Evolutionary conservation across 306 rosid genomes (phyloP), one percentile per base, ranked within the genome.

Genomic region (Dryas alaskensis): DNA sequence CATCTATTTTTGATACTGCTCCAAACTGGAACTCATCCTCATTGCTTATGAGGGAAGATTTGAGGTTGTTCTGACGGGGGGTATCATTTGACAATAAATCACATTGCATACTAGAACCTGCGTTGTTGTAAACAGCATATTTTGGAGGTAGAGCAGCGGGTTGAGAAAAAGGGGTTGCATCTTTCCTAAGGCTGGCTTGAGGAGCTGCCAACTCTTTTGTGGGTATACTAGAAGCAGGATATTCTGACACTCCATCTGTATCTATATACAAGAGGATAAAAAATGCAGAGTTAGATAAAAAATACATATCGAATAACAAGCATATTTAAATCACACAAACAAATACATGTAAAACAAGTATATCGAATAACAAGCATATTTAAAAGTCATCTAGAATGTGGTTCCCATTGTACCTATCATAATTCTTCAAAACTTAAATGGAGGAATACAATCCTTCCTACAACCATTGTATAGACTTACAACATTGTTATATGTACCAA

Each of bases 11-110:
- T 13, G 92, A 71, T 53, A 83, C 75, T 10, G 91, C 73, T n/a
- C 87, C 87, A 45, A 86, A 85, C 66, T 81, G 89, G 85, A 87
- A 80, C 73, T 91, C 95, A 16, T 84, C 81, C 9, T 86, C 89
- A 5, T 42, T 80, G 60, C 81, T 90, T 47, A 83, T 50, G 69
- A 90, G 74, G 73, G 97, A 79, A 65, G 84, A 69, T 75, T 90
- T 89, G 76, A 80, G 76, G 79, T 86, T 92, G 62, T 84, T 91
- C 79, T 80, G 87, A 81, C 78, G 92, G 76, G 71, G 92, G 76
- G 71, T 73, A 69, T 93, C 88, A 43, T 72, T 88, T 5, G 92
- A 79, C 59, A 88, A 62, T 47, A 79, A 66, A 70, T 85, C 87
- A 17, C 83, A 79, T 46, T 82, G 89, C 54, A 85, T 67, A 78